Evolutionary conservation across 495 filamentous ascomycete species (phyloP).

Genomic region (Penicillium soppii): DNA sequence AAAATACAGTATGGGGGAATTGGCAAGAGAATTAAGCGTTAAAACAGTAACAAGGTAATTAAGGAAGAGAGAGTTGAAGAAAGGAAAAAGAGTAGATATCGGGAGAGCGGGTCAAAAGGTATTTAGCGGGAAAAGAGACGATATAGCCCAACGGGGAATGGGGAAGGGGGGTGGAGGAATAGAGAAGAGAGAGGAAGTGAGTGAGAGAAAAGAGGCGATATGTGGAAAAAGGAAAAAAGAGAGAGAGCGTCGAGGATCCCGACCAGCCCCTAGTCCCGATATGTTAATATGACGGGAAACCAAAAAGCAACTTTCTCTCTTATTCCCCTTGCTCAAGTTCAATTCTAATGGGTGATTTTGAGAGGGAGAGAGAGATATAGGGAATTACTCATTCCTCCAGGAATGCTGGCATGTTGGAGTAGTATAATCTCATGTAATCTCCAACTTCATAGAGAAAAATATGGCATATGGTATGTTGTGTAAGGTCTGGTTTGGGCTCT

Average conservation of each 20-base stretch:
- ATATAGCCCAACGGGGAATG: slow-evolving; percentile 17
- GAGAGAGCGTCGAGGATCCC: slow-evolving; percentile 41
- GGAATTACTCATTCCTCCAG: neutral
- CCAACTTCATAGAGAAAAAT: too few species aligned
- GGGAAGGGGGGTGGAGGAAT: slow-evolving; percentile 19
- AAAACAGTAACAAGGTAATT: too few species aligned
- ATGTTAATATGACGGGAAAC: slow-evolving; percentile 50
- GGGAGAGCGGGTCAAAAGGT: slow-evolving; percentile 4
- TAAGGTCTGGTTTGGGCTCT: slow-evolving; percentile 15
- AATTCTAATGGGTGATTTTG: slow-evolving; percentile 8
- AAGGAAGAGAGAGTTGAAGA: slow-evolving; percentile 14
- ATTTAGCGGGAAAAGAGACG: slow-evolving; percentile 7
- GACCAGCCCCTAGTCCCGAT: slow-evolving; percentile 48
- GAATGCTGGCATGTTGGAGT: slow-evolving; percentile 26
- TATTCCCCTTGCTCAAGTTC: slow-evolving; percentile 14
- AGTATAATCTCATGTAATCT: too few species aligned
- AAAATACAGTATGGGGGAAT: neutral
- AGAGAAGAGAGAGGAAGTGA: slow-evolving; percentile 20
- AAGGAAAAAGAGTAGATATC: slow-evolving; percentile 15
- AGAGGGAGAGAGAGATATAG: neutral
- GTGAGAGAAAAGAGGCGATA: slow-evolving; percentile 14
- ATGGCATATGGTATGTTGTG: slow-evolving; percentile 12
- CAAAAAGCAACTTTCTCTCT: slow-evolving; percentile 15
- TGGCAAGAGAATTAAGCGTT: slow-evolving; percentile 6
- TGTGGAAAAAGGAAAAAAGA: slow-evolving; percentile 5